Evolutionary conservation across 441 rosid species (phyloP), one percentile per base, ranked within the genome.

Genomic region (Pelargonium myrrhifolium): DNA sequence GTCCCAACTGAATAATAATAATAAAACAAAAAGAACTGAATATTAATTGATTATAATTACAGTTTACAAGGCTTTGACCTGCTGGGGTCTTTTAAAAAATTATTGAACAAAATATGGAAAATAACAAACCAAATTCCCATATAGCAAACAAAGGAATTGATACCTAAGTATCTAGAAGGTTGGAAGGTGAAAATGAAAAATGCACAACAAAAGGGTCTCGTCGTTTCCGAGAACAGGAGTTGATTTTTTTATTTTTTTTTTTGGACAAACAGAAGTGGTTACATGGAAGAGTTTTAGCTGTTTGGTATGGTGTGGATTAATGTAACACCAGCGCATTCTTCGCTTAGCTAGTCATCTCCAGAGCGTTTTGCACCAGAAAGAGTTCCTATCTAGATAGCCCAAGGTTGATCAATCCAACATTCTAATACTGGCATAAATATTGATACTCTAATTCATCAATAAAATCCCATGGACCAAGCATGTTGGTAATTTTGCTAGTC

Each of bases 11-110:
- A 14, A 45, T 2, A 65, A 5, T 42, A 17, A 22, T 64, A 65
- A 71, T 59, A 20, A 56, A 37, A 51, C 15, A n/a, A 65, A 55
- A 55, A 55, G 49, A 11, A 11, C 17, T 49, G 56, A 49, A n/a
- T 1, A 49, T 49, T n/a, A n/a, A 14, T 49, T 49, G 56, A 20
- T 49, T 5, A n/a, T 15, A 49, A 43, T 43, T 43, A 43, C n/a
- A 43, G 49, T 43, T 49, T 49, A 17, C 56, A 49, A 49, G 17
- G 56, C 56, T 14, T 49, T n/a, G 20, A n/a, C 56, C n/a, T n/a
- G 56, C 56, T 49, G 56, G 18, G 55, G 15, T 14, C 18, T n/a
- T 49, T n/a, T 5, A 43, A 14, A 43, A 42, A 43, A 43, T 43
- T 11, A 43, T 43, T 43, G n/a, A 43, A 43, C 12, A 11, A 42